Percentiles rank a stretch among this genome's conserved stretches.
phyloP scores from a whole-genome alignment of 208 protist genomes.

The Leishmania major region DNA sequence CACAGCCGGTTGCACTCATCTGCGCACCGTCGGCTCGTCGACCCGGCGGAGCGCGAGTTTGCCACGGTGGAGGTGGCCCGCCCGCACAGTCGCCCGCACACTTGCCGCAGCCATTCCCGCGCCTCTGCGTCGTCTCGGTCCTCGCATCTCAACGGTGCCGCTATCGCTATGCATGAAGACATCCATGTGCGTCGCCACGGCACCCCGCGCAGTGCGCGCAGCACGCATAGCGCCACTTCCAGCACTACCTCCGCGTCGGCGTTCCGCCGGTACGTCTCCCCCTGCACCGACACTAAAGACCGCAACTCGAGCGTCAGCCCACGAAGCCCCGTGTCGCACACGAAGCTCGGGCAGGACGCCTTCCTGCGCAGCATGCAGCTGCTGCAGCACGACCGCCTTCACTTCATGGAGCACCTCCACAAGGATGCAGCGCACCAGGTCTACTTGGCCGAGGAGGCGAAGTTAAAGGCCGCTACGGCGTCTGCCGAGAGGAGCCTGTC shows the following conservation, averaged over 20 bases:
- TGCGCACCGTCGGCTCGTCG: slow-evolving; percentile 18
- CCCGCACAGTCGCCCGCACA: slow-evolving; percentile 10
- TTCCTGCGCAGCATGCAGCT: slow-evolving; percentile 68
- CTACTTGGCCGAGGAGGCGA: slow-evolving; percentile 73
- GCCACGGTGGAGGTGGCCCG: slow-evolving; percentile 1
- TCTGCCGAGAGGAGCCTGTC: slow-evolving; percentile 17
- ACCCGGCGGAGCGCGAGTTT: slow-evolving; percentile 41
- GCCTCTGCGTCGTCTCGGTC: slow-evolving; percentile 10
- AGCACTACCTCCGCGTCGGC: not conserved
- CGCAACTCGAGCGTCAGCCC: slow-evolving; percentile 36
- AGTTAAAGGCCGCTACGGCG: slow-evolving; percentile 44
- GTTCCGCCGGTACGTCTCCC: slow-evolving; percentile 9
- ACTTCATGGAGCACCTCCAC: slow-evolving; percentile 87
- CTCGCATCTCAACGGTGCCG: not conserved
- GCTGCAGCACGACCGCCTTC: slow-evolving; percentile 81
- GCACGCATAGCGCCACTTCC: not conserved
- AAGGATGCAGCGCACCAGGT: slow-evolving; percentile 86
- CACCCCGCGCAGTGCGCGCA: slow-evolving; percentile 8
- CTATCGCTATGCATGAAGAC: not conserved
- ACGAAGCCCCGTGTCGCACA: slow-evolving; percentile 30
- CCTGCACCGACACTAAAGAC: slow-evolving; percentile 11
- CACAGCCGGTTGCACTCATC: slow-evolving; percentile 3
- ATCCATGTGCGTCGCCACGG: not conserved
- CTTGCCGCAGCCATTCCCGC: slow-evolving; percentile 10
- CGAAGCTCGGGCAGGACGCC: slow-evolving; percentile 37